Conservation (phyloP, 306 rosid genomes). For the Lupinus albus region DNA sequence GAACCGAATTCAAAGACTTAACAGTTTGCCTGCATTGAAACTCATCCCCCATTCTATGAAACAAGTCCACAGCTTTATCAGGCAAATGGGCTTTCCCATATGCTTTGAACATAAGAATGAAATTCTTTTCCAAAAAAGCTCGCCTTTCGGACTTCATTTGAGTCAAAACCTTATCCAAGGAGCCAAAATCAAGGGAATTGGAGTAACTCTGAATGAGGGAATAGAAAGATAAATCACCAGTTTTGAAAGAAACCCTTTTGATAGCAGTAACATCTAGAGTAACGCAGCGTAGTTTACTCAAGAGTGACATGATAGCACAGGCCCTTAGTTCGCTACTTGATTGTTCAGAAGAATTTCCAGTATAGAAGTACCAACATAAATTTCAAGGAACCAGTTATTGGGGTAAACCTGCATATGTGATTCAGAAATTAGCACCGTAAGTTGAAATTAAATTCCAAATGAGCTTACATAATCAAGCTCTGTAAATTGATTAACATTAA, state of each 20-base stretch:
- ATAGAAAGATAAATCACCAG: constrained; percentile 80
- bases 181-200: constrained; percentile 55
- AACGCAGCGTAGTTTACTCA: constrained; percentile 74
- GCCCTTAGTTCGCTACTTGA: constrained; percentile 23
- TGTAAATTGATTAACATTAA: constrained; percentile 19
- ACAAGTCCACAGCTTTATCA: constrained; percentile 69
- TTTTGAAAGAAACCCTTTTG: constrained; percentile 67
- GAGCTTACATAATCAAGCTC: constrained; percentile 12
- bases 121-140: constrained; percentile 58
- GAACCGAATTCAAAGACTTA: constrained; percentile 86
- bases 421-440: constrained; percentile 35
- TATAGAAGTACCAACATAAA: constrained; percentile 11
- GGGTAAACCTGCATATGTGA: constrained; percentile 45
- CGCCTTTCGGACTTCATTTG: constrained; percentile 74
- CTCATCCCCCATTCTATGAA: constrained; percentile 72
- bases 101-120: constrained; percentile 74
- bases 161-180: constrained; percentile 62
- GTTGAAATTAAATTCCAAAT: constrained; percentile 21
- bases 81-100: constrained; percentile 84
- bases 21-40: constrained; percentile 77
- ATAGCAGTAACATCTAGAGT: constrained; percentile 94
- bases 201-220: constrained; percentile 72
- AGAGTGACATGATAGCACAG: constrained; percentile 57
- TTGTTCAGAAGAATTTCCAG: constrained; percentile 27
- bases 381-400: constrained; percentile 24